phyloP scores from a whole-genome alignment of 768 basidiomycete genomes.

The Guyanaporus albipodus region DNA sequence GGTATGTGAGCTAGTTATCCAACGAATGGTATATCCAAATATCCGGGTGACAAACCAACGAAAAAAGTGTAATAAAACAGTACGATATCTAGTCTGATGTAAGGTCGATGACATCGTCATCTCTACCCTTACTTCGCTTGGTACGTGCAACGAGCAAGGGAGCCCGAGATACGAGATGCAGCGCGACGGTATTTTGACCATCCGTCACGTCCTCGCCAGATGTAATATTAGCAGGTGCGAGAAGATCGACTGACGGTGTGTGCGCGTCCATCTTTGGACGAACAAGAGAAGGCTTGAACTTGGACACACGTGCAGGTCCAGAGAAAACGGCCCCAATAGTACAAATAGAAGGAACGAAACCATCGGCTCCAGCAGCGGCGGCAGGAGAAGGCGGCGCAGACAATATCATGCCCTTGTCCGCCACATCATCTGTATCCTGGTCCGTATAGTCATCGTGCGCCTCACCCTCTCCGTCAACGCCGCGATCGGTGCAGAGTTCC shows the following conservation, averaged over 20 bases:
- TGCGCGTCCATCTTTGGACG: too few species aligned
- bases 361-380: neutral
- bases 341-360: neutral
- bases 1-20: neutral
- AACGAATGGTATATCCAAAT: neutral
- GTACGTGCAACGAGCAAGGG: conserved; percentile 25
- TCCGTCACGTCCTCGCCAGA: neutral
- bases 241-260: neutral
- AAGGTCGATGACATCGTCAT: conserved; percentile 39
- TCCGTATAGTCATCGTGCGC: neutral
- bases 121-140: conserved; percentile 5
- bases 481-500: neutral
- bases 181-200: neutral
- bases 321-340: neutral
- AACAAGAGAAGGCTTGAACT: too few species aligned
- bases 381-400: conserved; percentile 23
- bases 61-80: neutral
- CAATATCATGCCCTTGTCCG: conserved; percentile 25
- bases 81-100: conserved; percentile 28
- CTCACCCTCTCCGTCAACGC: neutral
- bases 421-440: conserved; percentile 7
- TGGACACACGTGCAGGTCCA: too few species aligned
- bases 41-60: neutral
- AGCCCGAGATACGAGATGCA: neutral
- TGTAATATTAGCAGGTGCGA: neutral